A percentile compares a stretch with the other conserved stretches of the same genome.
Conservation (phyloP, 169 alveolate species). For the Eimeria tenella region DNA sequence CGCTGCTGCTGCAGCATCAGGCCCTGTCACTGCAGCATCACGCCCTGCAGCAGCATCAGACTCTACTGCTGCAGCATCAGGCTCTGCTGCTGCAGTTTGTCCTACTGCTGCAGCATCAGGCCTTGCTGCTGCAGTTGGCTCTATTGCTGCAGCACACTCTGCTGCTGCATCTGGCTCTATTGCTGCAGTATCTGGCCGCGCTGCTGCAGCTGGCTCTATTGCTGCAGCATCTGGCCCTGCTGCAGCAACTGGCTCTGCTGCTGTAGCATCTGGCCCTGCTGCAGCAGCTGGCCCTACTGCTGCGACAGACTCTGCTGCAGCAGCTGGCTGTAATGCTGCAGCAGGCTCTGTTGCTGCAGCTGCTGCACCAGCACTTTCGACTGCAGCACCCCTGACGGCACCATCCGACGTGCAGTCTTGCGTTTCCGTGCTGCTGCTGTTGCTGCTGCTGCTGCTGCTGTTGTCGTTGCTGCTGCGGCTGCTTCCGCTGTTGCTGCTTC, state of each 20-base stretch:
- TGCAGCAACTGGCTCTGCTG: neutral
- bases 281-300: neutral
- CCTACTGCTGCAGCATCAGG: neutral
- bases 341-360: neutral
- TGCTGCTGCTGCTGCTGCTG: neutral
- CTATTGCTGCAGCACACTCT: neutral
- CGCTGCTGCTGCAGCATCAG: neutral
- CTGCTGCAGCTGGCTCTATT: neutral
- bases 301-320: neutral
- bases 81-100: neutral
- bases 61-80: neutral
- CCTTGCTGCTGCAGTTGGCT: neutral
- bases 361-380: neutral
- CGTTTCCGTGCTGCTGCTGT: neutral
- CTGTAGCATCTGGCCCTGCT: neutral
- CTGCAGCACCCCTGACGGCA: neutral
- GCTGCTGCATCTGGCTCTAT: neutral
- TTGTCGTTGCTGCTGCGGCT: neutral
- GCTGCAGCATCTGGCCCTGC: neutral
- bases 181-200: neutral
- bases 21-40: neutral
- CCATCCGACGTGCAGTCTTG: neutral
- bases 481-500: neutral
- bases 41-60: neutral
- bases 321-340: neutral